phyloP scores from a whole-genome alignment of 352 stramenopile species.

The Globisporangium mamillatum region DNA sequence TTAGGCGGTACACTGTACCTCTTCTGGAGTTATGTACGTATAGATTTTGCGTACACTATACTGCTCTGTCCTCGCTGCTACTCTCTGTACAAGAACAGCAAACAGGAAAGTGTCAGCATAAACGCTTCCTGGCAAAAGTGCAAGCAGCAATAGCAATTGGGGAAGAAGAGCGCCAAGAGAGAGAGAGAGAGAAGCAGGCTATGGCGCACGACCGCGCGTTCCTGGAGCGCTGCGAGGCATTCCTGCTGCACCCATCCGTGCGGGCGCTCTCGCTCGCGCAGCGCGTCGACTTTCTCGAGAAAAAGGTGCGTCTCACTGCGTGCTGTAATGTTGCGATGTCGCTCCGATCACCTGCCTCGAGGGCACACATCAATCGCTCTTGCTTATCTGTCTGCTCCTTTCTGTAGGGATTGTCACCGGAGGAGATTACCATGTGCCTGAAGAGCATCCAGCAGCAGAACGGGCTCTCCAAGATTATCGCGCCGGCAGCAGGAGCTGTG shows the following conservation, averaged over 20 bases:
- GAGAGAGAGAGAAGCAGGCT: too few relatives aligned
- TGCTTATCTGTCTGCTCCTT: background rate
- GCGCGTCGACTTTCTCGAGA: conserved; percentile 72
- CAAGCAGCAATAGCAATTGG: background rate
- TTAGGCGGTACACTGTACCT: background rate
- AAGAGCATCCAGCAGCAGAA: conserved; percentile 55
- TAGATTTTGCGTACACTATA: background rate
- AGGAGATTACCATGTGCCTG: conserved; percentile 63
- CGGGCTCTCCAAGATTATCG: conserved; percentile 43
- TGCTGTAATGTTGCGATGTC: background rate
- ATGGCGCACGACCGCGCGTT: conserved; percentile 36
- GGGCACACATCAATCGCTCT: background rate
- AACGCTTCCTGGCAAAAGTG: conserved; percentile 7
- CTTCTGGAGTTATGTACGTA: background rate
- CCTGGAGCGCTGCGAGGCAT: conserved; percentile 61
- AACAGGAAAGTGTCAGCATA: conserved; percentile 10
- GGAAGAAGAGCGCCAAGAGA: background rate
- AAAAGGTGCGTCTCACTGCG: conserved; percentile 32
- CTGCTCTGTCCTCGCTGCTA: background rate
- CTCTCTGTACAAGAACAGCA: background rate
- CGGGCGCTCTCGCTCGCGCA: conserved; percentile 61
- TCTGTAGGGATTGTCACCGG: conserved; percentile 41
- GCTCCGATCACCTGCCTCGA: background rate
- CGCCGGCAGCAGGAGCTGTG: conserved; percentile 4
- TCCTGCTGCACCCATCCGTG: conserved; percentile 64